Percentiles rank a stretch among this genome's conserved stretches.
Evolutionary conservation across 495 filamentous ascomycete species (phyloP).

Genomic region (Daldinia grandis): DNA sequence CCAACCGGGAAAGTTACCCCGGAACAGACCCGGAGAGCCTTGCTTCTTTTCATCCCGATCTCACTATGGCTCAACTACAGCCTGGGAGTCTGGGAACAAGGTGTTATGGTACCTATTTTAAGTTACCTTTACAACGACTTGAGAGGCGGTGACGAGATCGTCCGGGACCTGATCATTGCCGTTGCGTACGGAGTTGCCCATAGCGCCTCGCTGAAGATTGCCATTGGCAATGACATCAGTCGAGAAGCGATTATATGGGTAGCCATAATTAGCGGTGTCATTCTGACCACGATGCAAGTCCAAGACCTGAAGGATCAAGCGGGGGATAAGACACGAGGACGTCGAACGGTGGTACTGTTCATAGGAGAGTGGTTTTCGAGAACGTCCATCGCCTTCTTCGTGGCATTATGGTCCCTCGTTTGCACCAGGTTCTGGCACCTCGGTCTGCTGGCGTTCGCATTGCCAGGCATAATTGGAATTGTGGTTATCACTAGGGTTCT

Average conservation of each 20-base stretch:
- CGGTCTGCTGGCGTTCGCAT: not conserved
- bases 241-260: conserved; percentile 52
- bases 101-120: conserved; percentile 48
- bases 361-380: conserved; percentile 56
- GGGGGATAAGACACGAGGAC: conserved; percentile 52
- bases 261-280: conserved; percentile 51
- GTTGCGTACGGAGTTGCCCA: conserved; percentile 50
- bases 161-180: conserved; percentile 59
- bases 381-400: conserved; percentile 48
- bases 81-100: conserved; percentile 51
- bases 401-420: conserved; percentile 53
- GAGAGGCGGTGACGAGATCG: conserved; percentile 54
- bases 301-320: conserved; percentile 55
- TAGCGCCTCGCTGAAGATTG: conserved; percentile 42
- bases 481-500: not conserved
- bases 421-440: conserved; percentile 51
- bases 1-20: conserved; percentile 52
- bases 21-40: conserved; percentile 46
- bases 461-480: not conserved
- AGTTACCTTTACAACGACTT: conserved; percentile 66
- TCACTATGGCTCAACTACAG: conserved; percentile 42
- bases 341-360: conserved; percentile 53
- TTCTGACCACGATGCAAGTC: conserved; percentile 61
- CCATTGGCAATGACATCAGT: conserved; percentile 34
- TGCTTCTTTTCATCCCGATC: conserved; percentile 51